Evolutionary conservation across 164 flowering plant genomes (phyloP).

Genomic region (Houttuynia cordata): DNA sequence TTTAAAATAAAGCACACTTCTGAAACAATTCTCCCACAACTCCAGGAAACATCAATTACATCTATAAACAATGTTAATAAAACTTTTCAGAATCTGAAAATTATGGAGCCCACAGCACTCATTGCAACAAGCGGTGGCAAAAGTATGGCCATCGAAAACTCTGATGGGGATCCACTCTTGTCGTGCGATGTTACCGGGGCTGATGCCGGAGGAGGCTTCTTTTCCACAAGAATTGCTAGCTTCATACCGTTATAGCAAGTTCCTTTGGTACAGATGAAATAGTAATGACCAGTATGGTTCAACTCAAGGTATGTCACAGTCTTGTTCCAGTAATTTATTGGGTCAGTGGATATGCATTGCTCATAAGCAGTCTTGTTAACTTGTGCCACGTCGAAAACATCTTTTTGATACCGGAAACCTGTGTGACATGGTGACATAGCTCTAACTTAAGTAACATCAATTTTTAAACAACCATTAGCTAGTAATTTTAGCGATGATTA

Average conservation of each 20-base stretch:
- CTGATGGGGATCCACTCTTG: background rate
- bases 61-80: no score
- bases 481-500: no score
- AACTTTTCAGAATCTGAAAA: background rate
- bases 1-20: no score
- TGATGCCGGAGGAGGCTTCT: background rate
- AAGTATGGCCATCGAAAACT: background rate
- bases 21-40: no score
- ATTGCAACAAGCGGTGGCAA: background rate
- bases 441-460: no score
- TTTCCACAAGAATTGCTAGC: background rate
- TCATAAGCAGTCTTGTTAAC: conserved; percentile 1
- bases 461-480: no score
- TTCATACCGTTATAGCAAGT: background rate
- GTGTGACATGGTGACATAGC: background rate
- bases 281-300: background rate
- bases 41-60: no score
- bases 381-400: background rate
- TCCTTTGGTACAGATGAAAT: conserved; percentile 1
- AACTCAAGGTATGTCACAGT: background rate
- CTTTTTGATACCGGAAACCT: background rate
- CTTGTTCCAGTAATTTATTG: background rate
- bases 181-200: background rate
- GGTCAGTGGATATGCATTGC: background rate
- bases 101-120: background rate